Evolutionary conservation across 2,329 filamentous ascomycete species (phyloP), one percentile per base, ranked within the genome.

Genomic region (Calonectria fujianensis): DNA sequence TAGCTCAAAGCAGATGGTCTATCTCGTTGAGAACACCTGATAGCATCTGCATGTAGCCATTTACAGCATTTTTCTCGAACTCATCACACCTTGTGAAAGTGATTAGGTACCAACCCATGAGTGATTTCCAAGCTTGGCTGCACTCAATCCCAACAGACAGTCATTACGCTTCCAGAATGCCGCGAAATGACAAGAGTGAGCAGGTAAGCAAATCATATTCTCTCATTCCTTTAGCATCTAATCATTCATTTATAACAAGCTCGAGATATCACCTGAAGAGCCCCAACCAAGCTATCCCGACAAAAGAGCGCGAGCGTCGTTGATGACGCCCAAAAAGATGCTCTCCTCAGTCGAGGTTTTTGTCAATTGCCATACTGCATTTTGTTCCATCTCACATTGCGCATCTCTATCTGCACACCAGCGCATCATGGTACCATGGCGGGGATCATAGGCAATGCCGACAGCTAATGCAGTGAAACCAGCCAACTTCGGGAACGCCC

Each of bases 21-120:
- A 52, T 70, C 64, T 72, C 75, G 59, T 75, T 61, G 61, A 74
- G 37, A 72, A 63, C 35, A 65, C 50, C 63, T 54, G 67, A 67
- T 52, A 31, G 29, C 39, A 35, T 54, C 57, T 69, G 35, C 48
- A 69, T 20, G 20, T 39, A 70, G 67, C 39, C 27, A 69, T 52
- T 32, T 37, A 69, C 35, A 41, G 13, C 16, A 41, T 63, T 64
- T 45, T 57, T 29, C 67, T 70, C 35, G 51, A 45, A 45, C 48
- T 52, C n/a, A 8, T 16, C 39, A 18, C 66, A 1, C 41, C 48
- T 57, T 45, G 27, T 24, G 5, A 24, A 24, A 20, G 27, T n/a
- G 20, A 48, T 54, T 61, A n/a, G 3, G n/a, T 54, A 20, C 35
- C 20, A 51, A 41, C 35, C 35, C 14, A 45, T 59, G 39, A 69